A percentile compares a stretch with the other conserved stretches of the same genome.
Conservation (phyloP, 176 grass and related monocot genomes). For the Oryza meyeriana region DNA sequence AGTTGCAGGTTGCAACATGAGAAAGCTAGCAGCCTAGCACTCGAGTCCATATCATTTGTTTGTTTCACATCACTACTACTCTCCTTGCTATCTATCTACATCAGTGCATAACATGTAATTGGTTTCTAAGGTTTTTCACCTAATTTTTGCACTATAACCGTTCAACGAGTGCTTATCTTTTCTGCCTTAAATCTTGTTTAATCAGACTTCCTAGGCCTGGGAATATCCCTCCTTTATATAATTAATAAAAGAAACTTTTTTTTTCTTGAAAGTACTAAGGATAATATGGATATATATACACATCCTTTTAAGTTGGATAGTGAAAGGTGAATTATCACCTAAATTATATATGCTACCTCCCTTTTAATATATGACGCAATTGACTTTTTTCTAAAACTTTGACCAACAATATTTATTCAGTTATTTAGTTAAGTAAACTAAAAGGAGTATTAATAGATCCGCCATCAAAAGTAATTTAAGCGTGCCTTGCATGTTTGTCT, state of each 20-base stretch:
- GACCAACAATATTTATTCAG: no score
- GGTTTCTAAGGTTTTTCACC: constrained; percentile 18
- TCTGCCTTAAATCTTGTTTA: neutral
- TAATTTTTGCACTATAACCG: constrained; percentile 28
- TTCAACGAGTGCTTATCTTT: neutral
- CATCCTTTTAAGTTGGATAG: neutral
- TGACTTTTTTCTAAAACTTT: no score
- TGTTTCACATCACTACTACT: neutral
- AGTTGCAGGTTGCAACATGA: neutral
- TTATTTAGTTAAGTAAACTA: no score
- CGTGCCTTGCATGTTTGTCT: no score
- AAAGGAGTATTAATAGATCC: no score
- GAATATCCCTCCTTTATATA: neutral
- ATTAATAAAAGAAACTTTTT: neutral
- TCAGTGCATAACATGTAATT: neutral
- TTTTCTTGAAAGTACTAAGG: neutral
- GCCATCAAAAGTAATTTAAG: no score
- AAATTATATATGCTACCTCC: no score
- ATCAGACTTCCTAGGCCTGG: neutral
- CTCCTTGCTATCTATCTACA: neutral
- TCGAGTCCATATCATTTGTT: neutral
- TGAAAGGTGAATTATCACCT: neutral
- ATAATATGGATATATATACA: neutral
- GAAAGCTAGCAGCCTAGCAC: neutral
- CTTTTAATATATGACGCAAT: no score